A percentile compares a stretch with the other conserved stretches of the same genome.
Conservation (phyloP, 108 stramenopile genomes). For the Mediolabrus comicus region DNA sequence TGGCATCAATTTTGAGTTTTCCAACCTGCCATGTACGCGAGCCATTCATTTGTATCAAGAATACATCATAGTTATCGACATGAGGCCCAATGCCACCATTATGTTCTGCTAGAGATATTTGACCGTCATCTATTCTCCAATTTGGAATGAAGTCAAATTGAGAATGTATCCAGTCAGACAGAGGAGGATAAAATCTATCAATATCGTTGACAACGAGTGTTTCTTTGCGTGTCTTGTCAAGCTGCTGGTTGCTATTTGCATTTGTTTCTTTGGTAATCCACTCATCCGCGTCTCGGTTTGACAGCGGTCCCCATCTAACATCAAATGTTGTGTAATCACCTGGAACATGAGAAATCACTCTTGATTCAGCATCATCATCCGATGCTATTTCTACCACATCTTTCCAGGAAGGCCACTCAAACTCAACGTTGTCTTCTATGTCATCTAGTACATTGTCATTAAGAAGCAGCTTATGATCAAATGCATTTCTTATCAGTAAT, state of each 20-base stretch:
- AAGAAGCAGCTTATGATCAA: slow-evolving; percentile 33
- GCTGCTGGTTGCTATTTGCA: slow-evolving; percentile 4
- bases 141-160: slow-evolving; percentile 57
- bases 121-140: slow-evolving; percentile 88
- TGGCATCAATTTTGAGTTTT: slow-evolving; percentile 31
- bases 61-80: slow-evolving; percentile 95
- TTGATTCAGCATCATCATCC: slow-evolving; percentile 49
- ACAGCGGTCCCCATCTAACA: slow-evolving; percentile 63
- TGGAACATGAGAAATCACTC: slow-evolving; percentile 53
- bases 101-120: slow-evolving; percentile 70
- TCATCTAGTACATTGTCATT: slow-evolving; percentile 1
- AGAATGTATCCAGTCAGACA: slow-evolving; percentile 77
- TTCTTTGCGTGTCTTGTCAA: slow-evolving; percentile 15
- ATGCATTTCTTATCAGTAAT: slow-evolving; percentile 58
- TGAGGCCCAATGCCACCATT: slow-evolving; percentile 92
- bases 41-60: slow-evolving; percentile 88
- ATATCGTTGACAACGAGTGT: slow-evolving; percentile 87
- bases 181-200: slow-evolving; percentile 65
- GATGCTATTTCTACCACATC: slow-evolving; percentile 59
- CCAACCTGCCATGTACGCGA: slow-evolving; percentile 78
- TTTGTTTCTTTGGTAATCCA: slow-evolving; percentile 18
- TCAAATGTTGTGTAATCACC: slow-evolving; percentile 54
- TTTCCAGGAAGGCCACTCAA: slow-evolving; percentile 56
- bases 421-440: background rate
- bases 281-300: slow-evolving; percentile 8